Percentiles rank a stretch among this genome's conserved stretches.
Evolutionary conservation across 352 stramenopile species (phyloP).

Genomic region (Globisporangium recalcitrans): DNA sequence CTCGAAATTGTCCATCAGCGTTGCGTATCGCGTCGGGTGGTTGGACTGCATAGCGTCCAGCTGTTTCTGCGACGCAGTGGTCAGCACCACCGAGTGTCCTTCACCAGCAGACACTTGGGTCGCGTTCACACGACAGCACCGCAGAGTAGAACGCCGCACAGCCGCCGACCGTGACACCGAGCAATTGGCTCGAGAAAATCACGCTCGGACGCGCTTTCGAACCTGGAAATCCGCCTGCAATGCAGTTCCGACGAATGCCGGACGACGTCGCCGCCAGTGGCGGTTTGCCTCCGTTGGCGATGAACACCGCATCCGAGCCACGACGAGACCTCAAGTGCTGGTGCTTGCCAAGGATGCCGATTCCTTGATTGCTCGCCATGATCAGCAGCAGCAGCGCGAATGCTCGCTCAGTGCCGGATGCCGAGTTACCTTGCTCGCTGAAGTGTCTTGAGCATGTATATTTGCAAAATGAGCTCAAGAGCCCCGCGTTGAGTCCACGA

Average conservation of each 20-base stretch:
- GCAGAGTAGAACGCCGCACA: conserved; percentile 53
- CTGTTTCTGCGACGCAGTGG: conserved; percentile 29
- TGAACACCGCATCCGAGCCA: background rate
- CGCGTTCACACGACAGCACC: conserved; percentile 38
- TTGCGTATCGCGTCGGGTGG: conserved; percentile 39
- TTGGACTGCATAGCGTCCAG: conserved; percentile 40
- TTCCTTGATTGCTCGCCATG: background rate
- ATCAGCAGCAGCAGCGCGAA: background rate
- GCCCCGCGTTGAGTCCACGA: no score
- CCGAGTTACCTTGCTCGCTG: no score
- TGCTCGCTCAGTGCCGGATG: no score
- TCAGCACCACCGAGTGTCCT: conserved; percentile 48
- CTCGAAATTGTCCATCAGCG: conserved; percentile 38
- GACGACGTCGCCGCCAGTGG: background rate
- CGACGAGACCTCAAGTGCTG: conserved; percentile 1
- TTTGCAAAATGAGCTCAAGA: no score
- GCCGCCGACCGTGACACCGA: conserved; percentile 40
- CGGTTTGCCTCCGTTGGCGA: background rate
- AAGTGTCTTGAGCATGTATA: no score
- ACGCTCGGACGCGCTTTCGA: conserved; percentile 26
- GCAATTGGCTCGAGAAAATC: conserved; percentile 26
- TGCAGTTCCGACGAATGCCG: conserved; percentile 14
- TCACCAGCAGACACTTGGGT: conserved; percentile 47
- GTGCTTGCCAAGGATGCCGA: conserved; percentile 5
- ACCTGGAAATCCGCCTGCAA: conserved; percentile 11